phyloP scores from a whole-genome alignment of 768 basidiomycete species.

The Agaricus blazei region DNA sequence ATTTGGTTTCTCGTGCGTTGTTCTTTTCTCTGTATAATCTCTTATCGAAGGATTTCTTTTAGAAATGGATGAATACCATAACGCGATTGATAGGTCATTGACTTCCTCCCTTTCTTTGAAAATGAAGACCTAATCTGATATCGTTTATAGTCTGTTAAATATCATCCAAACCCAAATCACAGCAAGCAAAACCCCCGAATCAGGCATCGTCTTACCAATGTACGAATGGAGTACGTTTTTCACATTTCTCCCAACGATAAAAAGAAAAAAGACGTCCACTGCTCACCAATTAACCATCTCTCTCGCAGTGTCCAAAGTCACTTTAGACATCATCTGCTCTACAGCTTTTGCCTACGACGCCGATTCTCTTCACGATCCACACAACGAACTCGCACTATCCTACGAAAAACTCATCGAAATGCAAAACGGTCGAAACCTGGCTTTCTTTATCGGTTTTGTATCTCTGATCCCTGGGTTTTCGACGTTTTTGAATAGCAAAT shows the following conservation, averaged over 20 bases:
- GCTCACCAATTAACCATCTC: too few relatives aligned
- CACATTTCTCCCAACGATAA: too few relatives aligned
- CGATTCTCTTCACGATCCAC: slow-evolving; percentile 38
- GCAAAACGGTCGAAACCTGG: slow-evolving; percentile 26
- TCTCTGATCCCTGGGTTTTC: slow-evolving; percentile 19
- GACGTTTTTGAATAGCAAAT: not conserved
- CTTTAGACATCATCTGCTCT: slow-evolving; percentile 47
- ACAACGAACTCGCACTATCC: slow-evolving; percentile 42
- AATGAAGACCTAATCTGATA: not conserved
- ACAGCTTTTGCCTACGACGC: slow-evolving; percentile 45
- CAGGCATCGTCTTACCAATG: slow-evolving; percentile 24
- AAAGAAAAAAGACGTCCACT: too few relatives aligned
- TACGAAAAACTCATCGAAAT: slow-evolving; percentile 37
- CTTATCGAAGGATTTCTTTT: not conserved
- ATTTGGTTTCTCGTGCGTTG: slow-evolving; percentile 13
- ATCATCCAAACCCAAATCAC: slow-evolving; percentile 29
- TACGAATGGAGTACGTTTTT: slow-evolving; percentile 42
- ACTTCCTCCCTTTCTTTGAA: too few relatives aligned
- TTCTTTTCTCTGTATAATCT: not conserved
- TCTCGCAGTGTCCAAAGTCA: slow-evolving; percentile 41
- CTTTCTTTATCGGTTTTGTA: not conserved
- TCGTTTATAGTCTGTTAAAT: slow-evolving; percentile 22
- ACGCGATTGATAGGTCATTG: slow-evolving; percentile 35
- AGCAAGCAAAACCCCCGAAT: slow-evolving; percentile 12
- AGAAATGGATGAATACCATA: slow-evolving; percentile 50